These are phyloP conservation scores for Mycocentrospora acerina DNA, from an alignment of 2,329 filamentous ascomycete genomes.

Conservation along the genomic window DNA sequence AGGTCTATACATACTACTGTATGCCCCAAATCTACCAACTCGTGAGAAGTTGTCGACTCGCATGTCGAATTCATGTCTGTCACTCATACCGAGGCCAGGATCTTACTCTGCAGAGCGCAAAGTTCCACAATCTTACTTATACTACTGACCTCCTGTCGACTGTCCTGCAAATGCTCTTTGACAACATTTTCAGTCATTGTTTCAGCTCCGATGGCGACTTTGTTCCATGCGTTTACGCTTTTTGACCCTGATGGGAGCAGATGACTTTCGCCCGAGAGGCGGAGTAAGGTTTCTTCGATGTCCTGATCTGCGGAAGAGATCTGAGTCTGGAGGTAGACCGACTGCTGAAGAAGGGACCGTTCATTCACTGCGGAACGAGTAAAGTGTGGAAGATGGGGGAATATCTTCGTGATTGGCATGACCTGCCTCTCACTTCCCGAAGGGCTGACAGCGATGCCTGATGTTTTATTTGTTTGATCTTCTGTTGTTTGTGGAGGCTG, in stretches of 20 bases:
- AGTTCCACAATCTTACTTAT: slow-evolving; percentile 30
- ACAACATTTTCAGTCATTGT: slow-evolving; percentile 18
- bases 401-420: slow-evolving; percentile 24
- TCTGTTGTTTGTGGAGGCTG: slow-evolving; percentile 2
- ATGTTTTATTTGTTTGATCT: not conserved
- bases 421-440: not conserved
- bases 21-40: no score
- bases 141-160: slow-evolving; percentile 24
- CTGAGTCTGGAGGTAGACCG: slow-evolving; percentile 36
- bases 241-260: slow-evolving; percentile 37
- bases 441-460: not conserved
- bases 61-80: no score
- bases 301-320: slow-evolving; percentile 34
- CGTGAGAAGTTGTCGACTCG: no score
- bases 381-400: slow-evolving; percentile 36
- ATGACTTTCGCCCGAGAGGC: slow-evolving; percentile 43
- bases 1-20: no score
- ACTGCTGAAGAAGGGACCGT: slow-evolving; percentile 36
- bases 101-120: slow-evolving; percentile 30
- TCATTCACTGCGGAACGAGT: slow-evolving; percentile 26
- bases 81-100: slow-evolving; percentile 8
- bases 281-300: slow-evolving; percentile 27
- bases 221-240: slow-evolving; percentile 29
- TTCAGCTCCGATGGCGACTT: slow-evolving; percentile 23
- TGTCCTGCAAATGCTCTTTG: slow-evolving; percentile 20